Conservation (phyloP, 2,329 filamentous ascomycete genomes). For the Ophiostoma sp. region DNA sequence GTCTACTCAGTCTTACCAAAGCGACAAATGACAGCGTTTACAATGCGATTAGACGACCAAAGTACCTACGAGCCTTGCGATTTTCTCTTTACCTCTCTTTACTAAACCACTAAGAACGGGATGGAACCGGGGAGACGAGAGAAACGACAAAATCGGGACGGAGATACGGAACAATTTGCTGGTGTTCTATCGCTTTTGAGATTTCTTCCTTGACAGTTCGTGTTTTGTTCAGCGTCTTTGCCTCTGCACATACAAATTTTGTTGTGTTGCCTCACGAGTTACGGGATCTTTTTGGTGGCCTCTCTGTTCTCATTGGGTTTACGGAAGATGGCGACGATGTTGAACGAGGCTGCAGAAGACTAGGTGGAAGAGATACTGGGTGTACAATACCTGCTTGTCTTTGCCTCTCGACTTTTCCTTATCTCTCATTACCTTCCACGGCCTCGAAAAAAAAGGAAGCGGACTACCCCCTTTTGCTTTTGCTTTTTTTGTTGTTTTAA, state of each 20-base stretch:
- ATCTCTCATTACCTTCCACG: slow-evolving; percentile 13
- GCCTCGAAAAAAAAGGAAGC: slow-evolving; percentile 17
- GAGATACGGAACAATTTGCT: background rate
- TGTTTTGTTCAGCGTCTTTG: background rate
- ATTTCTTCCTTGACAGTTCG: background rate
- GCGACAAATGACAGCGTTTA: slow-evolving; percentile 11
- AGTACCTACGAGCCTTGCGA: background rate
- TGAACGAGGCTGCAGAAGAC: background rate
- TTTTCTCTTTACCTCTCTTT: background rate
- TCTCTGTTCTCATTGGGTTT: background rate
- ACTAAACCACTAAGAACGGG: slow-evolving; percentile 10
- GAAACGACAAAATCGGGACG: background rate
- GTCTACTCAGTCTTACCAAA: slow-evolving; percentile 10
- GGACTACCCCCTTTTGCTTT: slow-evolving; percentile 19
- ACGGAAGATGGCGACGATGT: slow-evolving; percentile 11
- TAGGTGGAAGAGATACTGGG: background rate
- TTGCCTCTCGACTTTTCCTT: background rate
- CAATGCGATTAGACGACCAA: slow-evolving; percentile 8
- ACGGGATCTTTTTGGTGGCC: slow-evolving; percentile 1
- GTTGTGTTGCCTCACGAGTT: slow-evolving; percentile 3
- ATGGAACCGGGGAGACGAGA: background rate
- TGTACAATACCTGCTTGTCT: background rate
- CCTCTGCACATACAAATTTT: background rate
- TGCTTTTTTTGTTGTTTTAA: slow-evolving; percentile 19
- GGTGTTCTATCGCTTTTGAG: background rate